Percentiles rank a stretch among this genome's conserved stretches.
phyloP scores from a whole-genome alignment of 1,284 basidiomycete genomes.

The Apiotrichum siamense region DNA sequence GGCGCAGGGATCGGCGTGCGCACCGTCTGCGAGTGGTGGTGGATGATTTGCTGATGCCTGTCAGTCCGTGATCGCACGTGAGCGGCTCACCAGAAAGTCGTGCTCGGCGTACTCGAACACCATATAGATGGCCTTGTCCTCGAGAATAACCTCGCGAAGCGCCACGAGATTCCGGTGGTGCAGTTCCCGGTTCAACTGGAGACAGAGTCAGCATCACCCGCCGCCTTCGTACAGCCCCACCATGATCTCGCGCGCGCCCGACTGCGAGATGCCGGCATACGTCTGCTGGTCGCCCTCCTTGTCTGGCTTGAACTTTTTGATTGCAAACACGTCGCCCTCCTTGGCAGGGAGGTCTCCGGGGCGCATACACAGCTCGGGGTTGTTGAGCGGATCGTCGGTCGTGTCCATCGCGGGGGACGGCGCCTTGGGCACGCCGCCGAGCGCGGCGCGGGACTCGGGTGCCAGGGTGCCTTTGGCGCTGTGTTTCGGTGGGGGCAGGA shows the following conservation, averaged over 20 bases:
- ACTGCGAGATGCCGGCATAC: slow-evolving; percentile 96
- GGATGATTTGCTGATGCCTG: slow-evolving; percentile 79
- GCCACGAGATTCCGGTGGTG: slow-evolving; percentile 87
- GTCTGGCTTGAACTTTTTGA: slow-evolving; percentile 99
- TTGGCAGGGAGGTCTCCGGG: slow-evolving; percentile 58
- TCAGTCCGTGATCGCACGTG: neutral
- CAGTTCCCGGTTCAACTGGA: slow-evolving; percentile 91
- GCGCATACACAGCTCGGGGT: slow-evolving; percentile 44
- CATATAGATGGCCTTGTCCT: slow-evolving; percentile 98
- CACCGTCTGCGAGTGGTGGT: slow-evolving; percentile 87
- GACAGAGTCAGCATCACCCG: neutral
- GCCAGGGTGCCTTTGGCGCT: slow-evolving; percentile 17
- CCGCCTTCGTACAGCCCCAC: slow-evolving; percentile 52
- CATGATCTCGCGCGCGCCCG: slow-evolving; percentile 91
- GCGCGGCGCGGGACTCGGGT: slow-evolving; percentile 28
- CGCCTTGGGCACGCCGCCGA: slow-evolving; percentile 15
- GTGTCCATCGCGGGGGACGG: slow-evolving; percentile 6
- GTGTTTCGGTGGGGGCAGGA: slow-evolving; percentile 36
- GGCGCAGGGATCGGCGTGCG: slow-evolving; percentile 63
- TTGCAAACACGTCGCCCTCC: slow-evolving; percentile 69
- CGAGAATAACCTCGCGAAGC: slow-evolving; percentile 87
- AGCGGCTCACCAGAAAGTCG: slow-evolving; percentile 73
- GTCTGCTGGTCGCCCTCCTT: slow-evolving; percentile 90
- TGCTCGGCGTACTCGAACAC: slow-evolving; percentile 99
- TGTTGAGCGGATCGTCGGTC: slow-evolving; percentile 27